Evolutionary conservation across 345 rosid species (phyloP), one percentile per base, ranked within the genome.

Genomic region (Rhizophora apiculata): DNA sequence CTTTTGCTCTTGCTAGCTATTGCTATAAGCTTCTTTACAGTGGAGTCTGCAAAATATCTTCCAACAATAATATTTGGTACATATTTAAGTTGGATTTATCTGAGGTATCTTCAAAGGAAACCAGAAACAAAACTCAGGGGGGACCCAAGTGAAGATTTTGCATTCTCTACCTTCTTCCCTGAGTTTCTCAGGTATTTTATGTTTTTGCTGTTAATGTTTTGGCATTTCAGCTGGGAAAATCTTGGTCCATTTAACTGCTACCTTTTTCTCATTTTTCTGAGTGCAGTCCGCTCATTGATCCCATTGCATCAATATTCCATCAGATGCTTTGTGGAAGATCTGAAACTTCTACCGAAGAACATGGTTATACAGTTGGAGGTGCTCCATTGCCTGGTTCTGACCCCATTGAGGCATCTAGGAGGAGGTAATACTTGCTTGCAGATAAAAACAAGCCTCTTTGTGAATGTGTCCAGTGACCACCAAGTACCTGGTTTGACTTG

Each of bases 141-240:
- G 43, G 98, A 96, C 74, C 94, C 96, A 37, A 92, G 89, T 76
- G 96, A 90, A 68, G 99, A 96, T 75, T 96, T 96, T 81, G 79
- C 96, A 64, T 90, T 96, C 83, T 93, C 92, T 26, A 76, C 96
- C 22, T 96, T 96, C 85, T 96, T 92, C 82, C 98, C 97, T 61
- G 99, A 96, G 65, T 68, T 85, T 63, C 66, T 96, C 57, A 86
- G 96, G 99, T 93, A 82, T 30, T 60, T 34, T n/a, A 8, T 10
- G 20, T 20, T 62, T 24, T 69, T 62, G 30, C 22, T 13, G 19
- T 59, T 29, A 52, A 58, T 19, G 6, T 57, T 9, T 20, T 15
- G 32, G 52, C 30, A 32, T 48, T 64, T 63, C 32, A 26, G 39
- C 61, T 49, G 48, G 53, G 13, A 58, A 32, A 70, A 61, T 29